These are phyloP conservation scores for Kingdonia uniflora DNA, from an alignment of 164 flowering plant species.

Conservation along the genomic window DNA sequence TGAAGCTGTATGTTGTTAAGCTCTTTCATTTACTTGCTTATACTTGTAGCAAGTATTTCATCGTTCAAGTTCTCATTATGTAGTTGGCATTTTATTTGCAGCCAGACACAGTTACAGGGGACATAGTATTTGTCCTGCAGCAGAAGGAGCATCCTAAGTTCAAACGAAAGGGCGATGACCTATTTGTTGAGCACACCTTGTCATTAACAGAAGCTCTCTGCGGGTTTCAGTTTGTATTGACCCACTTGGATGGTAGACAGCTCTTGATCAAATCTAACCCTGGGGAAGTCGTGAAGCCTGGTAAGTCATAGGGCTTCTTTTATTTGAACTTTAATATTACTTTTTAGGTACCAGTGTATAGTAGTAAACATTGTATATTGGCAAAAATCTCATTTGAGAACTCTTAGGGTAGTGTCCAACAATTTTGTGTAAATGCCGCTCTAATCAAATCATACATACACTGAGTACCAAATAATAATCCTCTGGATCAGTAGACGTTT, in stretches of 20 bases:
- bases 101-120: slow-evolving; percentile 87
- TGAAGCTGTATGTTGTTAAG: slow-evolving; percentile 51
- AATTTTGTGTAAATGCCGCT: no score
- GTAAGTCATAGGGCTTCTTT: slow-evolving; percentile 21
- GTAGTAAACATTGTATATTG: no score
- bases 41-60: background rate
- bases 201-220: slow-evolving; percentile 76
- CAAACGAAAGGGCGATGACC: slow-evolving; percentile 81
- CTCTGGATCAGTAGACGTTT: no score
- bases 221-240: slow-evolving; percentile 64
- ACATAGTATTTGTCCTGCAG: slow-evolving; percentile 73
- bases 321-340: no score
- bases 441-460: no score
- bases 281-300: slow-evolving; percentile 87
- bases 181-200: slow-evolving; percentile 62
- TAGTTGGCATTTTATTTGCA: slow-evolving; percentile 21
- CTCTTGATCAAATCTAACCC: slow-evolving; percentile 74
- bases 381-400: no score
- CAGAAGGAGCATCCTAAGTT: slow-evolving; percentile 86
- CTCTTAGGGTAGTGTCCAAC: no score
- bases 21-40: background rate
- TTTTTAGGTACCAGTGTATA: no score
- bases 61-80: background rate
- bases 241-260: slow-evolving; percentile 74
- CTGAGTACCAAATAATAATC: no score